Evolutionary conservation across 2,329 filamentous ascomycete species (phyloP), one percentile per base, ranked within the genome.

Genomic region (Aspergillus glaucus): DNA sequence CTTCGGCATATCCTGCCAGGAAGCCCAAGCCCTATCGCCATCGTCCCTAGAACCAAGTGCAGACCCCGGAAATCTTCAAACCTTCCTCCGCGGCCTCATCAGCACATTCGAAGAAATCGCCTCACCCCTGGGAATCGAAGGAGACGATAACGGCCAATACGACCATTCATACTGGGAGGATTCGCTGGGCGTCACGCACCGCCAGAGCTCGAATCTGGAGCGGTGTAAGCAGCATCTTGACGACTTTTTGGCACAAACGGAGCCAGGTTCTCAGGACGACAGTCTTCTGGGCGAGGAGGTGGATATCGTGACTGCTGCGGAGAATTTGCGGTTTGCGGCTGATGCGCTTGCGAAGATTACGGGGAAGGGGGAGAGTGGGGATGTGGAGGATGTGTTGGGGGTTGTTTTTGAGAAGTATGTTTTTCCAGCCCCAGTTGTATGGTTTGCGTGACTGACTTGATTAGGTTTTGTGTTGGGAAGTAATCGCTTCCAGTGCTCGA

Each of bases 351-450:
- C 89, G 2, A 82, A 84, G 49, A 95, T 97, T 59, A 97, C 90
- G 1, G 93, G 93, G 0, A 82, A 82, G 48, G 91, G 90, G 1
- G 88, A 90, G 59, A 81, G 80, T 37, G 88, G 90, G 2, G 92
- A 97, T 68, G 89, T 97, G 14, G 92, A 98, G 66, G 93, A 97
- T 64, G 88, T 98, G 6, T 72, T 98, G 41, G 93, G 93, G 0
- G 91, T 98, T 19, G 91, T 98, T 3, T 98, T 98, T 72, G 92
- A 97, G 68, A 97, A 95, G 88, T 95, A 73, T 76, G 81, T 45
- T 32, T 48, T 45, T 39, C 41, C 39, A 15, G 47, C 44, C n/a
- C 40, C 45, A 43, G 42, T 45, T 44, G 37, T 47, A 42, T 32
- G 26, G 24, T 24, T 49, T 45, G 17, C 34, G 41, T 48, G 46